Base-by-base conservation (phyloP, 2,329 filamentous ascomycete species). In the Fusarium camptoceras region DNA sequence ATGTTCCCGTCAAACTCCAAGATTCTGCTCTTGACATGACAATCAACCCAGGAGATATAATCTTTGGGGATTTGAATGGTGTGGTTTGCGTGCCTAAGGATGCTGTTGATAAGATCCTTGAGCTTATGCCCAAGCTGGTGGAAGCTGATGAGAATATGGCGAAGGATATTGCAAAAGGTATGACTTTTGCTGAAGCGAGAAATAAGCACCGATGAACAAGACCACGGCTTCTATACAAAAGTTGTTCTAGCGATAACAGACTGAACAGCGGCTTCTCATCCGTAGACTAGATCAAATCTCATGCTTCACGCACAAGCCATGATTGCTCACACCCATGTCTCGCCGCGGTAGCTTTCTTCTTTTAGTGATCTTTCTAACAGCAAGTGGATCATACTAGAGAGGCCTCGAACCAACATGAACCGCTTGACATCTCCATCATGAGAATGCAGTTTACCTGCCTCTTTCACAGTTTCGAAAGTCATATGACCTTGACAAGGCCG, bases 121-220 rank as follows among this genome's bases (percentile, higher is more conserved):
- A 71, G 3, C 49, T 70, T 16, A 20, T 71, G 3, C 66, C 63
- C 2, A 18, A 6, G 3, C 31, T 50, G 9, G 61, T 57, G 5
- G 44, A 57, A 2, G 74, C 64, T 2, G 64, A 73, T 30, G 60
- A 73, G 11, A 71, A 69, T 10, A 59, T 60, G 53, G 53, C 42
- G 1, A 18, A 22, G 1, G 57, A 60, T 18, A 60, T 60, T 6
- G 27, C 57, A 3, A 25, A 60, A 2, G 57, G 53, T 2, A 58
- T 47, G 18, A 60, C 42, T 0, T 60, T 60, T 6, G 6, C 41
- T 0, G 57, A 9, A 6, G 57, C 57, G 0, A 60, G 34, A 1
- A 8, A 27, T 10, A 27, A 58, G 2, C 25, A 60, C 8, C 53
- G 53, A 0, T 58, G 6, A 20, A 27, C 20, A 20, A 10, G 3